Evolutionary conservation across 495 filamentous ascomycete genomes (phyloP), one percentile per base, ranked within the genome.

Genomic region (Aspergillus campestris): DNA sequence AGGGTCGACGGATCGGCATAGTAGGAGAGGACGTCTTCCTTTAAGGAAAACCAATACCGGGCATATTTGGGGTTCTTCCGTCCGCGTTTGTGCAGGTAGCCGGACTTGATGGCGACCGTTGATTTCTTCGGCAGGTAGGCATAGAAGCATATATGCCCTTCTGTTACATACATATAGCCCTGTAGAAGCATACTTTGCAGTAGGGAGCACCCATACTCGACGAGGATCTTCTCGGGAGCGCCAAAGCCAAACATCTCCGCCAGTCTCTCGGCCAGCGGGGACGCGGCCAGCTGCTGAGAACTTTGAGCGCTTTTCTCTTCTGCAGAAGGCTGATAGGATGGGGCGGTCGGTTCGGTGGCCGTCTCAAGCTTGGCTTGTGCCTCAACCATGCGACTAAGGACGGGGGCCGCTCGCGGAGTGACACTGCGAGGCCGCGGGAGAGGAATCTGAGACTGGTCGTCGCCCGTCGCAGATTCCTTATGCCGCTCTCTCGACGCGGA

Each of bases 101-200:
- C 94, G 5, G 92, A 91, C 66, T 94, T 97, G 53, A 81, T 75
- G 38, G 84, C 75, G 39, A 83, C 75, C 57, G 87, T 80, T 34
- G 83, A 77, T 72, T 91, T 95, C 70, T 86, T 91, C 6, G 92
- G 90, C 29, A 97, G 69, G 60, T 97, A 96, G 9, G 94, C 89
- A 60, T 96, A 97, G 62, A 98, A 98, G 55, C 90, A 95, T 42
- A 98, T 85, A 60, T 98, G 92, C 45, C 82, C 81, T 42, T 84
- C 75, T 0, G 94, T 97, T 58, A 98, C 87, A 69, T 97, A 98
- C 84, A 98, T 85, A 60, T 94, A 95, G 3, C 92, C 92, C 57
- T 94, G 87, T 10, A 97, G 75, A 8, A 97, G 72, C 45, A 96
- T 88, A 61, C 84, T 95, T 59, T 96, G 89, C 33, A 98, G 69